Conservation (phyloP, 768 basidiomycete genomes). For the Boletus sp. region DNA sequence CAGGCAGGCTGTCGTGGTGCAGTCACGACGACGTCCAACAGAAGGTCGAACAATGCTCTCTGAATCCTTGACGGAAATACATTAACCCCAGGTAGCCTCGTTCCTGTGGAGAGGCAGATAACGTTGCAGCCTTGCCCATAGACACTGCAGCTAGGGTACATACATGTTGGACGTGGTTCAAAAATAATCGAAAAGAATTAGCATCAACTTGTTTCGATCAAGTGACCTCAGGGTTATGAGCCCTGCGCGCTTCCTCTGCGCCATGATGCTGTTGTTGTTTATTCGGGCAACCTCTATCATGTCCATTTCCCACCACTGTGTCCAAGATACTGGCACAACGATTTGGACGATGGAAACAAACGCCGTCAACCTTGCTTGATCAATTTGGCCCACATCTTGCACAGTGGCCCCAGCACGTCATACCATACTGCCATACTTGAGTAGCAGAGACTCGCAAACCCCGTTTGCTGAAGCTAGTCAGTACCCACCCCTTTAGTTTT, state of each 20-base stretch:
- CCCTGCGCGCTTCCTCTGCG: constrained; percentile 49
- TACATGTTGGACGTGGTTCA: neutral
- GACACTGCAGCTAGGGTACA: no score
- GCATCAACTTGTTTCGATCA: constrained; percentile 48
- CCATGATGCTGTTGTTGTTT: constrained; percentile 36
- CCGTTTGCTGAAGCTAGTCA: neutral
- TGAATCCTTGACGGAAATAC: no score
- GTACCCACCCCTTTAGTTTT: neutral
- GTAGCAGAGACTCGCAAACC: neutral
- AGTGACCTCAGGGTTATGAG: constrained; percentile 50
- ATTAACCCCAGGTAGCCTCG: no score
- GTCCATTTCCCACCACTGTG: neutral
- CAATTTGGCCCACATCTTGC: neutral
- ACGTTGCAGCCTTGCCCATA: no score
- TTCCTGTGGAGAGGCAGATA: no score
- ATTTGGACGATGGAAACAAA: neutral
- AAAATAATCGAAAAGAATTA: neutral
- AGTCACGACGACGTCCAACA: no score
- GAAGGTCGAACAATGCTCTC: no score
- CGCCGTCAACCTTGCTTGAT: neutral
- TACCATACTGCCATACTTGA: neutral
- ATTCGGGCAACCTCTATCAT: rapidly evolving
- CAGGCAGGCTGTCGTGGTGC: no score
- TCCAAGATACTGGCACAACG: neutral
- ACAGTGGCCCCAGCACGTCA: neutral